Conservation (phyloP, 768 basidiomycete genomes). For the Auricularia sp. region DNA sequence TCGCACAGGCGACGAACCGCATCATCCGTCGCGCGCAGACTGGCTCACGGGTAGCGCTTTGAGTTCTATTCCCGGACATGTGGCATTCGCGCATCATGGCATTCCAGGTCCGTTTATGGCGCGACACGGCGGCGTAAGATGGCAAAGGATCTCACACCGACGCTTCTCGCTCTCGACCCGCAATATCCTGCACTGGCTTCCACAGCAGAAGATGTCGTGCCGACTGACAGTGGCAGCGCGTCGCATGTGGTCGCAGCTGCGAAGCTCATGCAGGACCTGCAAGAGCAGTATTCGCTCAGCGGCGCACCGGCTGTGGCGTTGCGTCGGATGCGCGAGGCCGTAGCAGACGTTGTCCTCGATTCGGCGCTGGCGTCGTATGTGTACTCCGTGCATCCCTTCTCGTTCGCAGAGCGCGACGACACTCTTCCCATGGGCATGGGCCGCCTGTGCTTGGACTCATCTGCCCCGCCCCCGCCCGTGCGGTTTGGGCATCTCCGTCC, state of each 20-base stretch:
- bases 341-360: constrained; percentile 21
- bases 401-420: neutral
- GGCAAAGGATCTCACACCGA: constrained; percentile 46
- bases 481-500: constrained; percentile 35
- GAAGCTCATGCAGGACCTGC: constrained; percentile 22
- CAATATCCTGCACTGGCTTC: constrained; percentile 36
- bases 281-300: constrained; percentile 52
- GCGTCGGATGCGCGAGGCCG: constrained; percentile 14
- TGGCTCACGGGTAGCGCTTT: constrained; percentile 49
- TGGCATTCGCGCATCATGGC: constrained; percentile 40
- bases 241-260: neutral
- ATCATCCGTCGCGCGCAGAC: constrained; percentile 35
- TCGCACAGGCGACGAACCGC: constrained; percentile 41
- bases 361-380: constrained; percentile 25
- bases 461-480: constrained; percentile 43
- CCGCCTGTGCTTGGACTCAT: constrained; percentile 36
- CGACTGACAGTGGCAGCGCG: neutral
- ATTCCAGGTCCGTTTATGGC: constrained; percentile 31
- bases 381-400: neutral
- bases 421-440: constrained; percentile 40
- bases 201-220: constrained; percentile 4
- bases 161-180: constrained; percentile 6
- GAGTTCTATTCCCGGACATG: constrained; percentile 43
- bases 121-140: constrained; percentile 12
- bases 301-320: constrained; percentile 45